phyloP scores from a whole-genome alignment of 257 asterid genomes.

The Eustoma russellianum region DNA sequence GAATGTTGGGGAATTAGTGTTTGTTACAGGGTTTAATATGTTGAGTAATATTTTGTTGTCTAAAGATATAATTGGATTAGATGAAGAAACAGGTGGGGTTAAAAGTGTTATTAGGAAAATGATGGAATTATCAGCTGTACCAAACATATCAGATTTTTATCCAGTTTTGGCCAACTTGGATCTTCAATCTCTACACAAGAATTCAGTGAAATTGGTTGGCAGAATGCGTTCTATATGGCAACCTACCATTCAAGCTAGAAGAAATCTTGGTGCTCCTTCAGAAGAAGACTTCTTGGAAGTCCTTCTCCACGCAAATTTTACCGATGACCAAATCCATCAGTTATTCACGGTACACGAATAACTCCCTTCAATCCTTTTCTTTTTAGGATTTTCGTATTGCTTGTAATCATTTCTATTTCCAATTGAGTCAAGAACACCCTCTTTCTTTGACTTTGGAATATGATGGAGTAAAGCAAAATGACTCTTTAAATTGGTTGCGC shows the following conservation, averaged over 20 bases:
- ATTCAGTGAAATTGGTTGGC: not conserved
- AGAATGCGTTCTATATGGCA: slow-evolving; percentile 28
- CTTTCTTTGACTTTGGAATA: no score
- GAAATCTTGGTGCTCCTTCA: slow-evolving; percentile 5
- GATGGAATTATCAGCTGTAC: slow-evolving; percentile 3
- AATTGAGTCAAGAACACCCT: no score
- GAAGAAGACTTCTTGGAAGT: slow-evolving; percentile 23
- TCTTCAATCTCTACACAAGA: slow-evolving; percentile 31
- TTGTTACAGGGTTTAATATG: no score
- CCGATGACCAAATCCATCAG: slow-evolving; percentile 28
- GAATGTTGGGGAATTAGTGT: no score
- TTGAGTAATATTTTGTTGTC: not conserved
- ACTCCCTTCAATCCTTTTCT: no score
- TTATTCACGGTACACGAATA: slow-evolving; percentile 21
- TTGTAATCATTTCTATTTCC: no score
- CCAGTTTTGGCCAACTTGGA: slow-evolving; percentile 27
- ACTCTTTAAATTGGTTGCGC: no score
- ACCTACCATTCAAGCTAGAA: slow-evolving; percentile 22
- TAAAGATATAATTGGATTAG: not conserved
- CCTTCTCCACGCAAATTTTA: slow-evolving; percentile 16
- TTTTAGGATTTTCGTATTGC: no score
- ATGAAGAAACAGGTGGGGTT: slow-evolving; percentile 21
- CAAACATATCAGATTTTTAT: slow-evolving; percentile 8
- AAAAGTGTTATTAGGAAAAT: slow-evolving; percentile 17
- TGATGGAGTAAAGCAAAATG: no score